Conservation (phyloP, 257 asterid genomes). For the Solanum acaule region DNA sequence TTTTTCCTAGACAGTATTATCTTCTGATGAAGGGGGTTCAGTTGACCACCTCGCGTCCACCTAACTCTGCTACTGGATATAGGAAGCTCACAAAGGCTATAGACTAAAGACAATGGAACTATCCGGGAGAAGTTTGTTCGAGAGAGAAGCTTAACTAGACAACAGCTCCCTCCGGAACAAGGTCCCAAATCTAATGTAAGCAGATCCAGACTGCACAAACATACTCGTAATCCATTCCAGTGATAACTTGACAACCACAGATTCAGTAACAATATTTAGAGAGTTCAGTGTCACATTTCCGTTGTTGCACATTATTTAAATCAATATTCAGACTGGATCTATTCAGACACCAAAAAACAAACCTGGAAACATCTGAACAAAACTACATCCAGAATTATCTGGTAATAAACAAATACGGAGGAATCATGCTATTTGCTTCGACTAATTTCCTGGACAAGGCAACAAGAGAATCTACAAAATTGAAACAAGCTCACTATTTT, state of each 20-base stretch:
- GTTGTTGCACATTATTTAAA: background rate
- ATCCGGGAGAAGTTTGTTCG: background rate
- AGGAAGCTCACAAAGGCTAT: background rate
- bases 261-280: background rate
- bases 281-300: background rate
- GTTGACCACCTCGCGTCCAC: background rate
- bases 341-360: background rate
- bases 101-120: background rate
- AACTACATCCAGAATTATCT: background rate
- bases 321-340: background rate
- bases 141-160: background rate
- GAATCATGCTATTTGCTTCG: background rate
- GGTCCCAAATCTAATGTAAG: background rate
- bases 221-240: background rate
- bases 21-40: background rate
- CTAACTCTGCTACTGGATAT: background rate
- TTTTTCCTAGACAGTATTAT: background rate
- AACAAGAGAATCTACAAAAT: conserved; percentile 25
- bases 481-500: conserved; percentile 10
- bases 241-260: background rate
- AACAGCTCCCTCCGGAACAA: background rate
- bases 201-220: background rate
- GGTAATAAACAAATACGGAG: background rate
- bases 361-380: background rate
- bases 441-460: background rate